Base-by-base conservation (phyloP, 2,329 filamentous ascomycete genomes). In the Basipetospora chlamydospora region DNA sequence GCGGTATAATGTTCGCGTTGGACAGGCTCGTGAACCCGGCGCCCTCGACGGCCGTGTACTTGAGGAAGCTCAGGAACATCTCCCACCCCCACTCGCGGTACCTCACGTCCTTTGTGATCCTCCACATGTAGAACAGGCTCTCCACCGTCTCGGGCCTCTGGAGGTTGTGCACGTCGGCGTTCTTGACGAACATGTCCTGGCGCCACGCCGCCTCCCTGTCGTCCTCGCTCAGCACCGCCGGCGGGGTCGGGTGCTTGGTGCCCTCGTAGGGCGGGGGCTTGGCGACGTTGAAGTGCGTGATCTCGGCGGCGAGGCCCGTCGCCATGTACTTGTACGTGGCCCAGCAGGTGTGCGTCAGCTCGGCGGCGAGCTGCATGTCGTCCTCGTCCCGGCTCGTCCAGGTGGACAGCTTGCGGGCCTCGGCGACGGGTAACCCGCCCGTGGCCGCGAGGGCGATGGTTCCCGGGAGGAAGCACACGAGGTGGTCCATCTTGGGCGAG, bases 71-170 rank as follows among this genome's bases (percentile, higher is more conserved):
- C 54, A 84, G 77, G 62, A 98, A 98, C 78, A 98, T 96, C 47
- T 94, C 80, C 90, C 90, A 98, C 11, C 90, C 90, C 88, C 88
- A 96, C 49, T 95, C 77, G 18, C 90, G 74, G 58, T 98, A 98
- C 45, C 76, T 79, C 26, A 73, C 65, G 43, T 98, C 87, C 18
- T 82, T 84, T 1, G 90, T 98, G 55, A 98, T 93, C 43, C 90
- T 79, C 81, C 88, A 98, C 86, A 98, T 93, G 62, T 96, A 94
- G 51, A 98, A 87, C 42, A 98, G 63, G 41, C 78, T 87, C 61
- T 98, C 90, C n/a, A 95, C 78, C 0, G 90, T 95, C 63, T 98
- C 90, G 0, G 90, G 90, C 22, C 90, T 74, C 58, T 96, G 90
- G 23, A 98, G 67, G 52, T 98, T 98, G 60, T 96, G 90, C 36